Evolutionary conservation across 2,329 filamentous ascomycete species (phyloP).

Genomic region (Fusarium cicatricum): DNA sequence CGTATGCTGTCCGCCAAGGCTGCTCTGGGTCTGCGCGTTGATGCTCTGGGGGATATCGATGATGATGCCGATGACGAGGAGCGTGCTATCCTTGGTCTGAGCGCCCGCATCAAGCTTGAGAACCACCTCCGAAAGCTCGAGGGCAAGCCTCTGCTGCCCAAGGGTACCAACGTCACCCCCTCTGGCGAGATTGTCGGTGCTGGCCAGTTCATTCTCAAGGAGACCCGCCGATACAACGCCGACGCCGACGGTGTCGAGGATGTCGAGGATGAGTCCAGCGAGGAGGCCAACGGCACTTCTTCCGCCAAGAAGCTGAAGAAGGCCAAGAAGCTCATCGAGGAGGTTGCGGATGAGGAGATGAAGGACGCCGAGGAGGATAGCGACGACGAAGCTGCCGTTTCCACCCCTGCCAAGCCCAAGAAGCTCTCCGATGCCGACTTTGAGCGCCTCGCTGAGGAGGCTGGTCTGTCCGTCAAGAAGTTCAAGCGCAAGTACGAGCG

Average conservation of each 20-base stretch:
- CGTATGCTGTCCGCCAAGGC: constrained; percentile 95
- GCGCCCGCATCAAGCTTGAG: constrained; percentile 76
- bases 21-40: constrained; percentile 90
- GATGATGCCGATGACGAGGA: constrained; percentile 87
- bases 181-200: constrained; percentile 70
- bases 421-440: constrained; percentile 65
- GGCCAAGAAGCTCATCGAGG: constrained; percentile 54
- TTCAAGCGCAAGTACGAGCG: constrained; percentile 82
- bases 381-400: constrained; percentile 44
- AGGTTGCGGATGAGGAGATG: constrained; percentile 55
- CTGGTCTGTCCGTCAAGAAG: constrained; percentile 76
- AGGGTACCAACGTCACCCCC: constrained; percentile 77
- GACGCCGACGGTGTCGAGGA: constrained; percentile 92
- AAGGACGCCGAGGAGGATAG: constrained; percentile 52
- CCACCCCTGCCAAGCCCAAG: constrained; percentile 48
- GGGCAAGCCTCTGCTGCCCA: constrained; percentile 85
- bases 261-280: constrained; percentile 84
- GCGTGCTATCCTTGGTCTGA: constrained; percentile 80
- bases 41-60: constrained; percentile 70
- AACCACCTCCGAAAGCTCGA: constrained; percentile 80
- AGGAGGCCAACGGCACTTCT: constrained; percentile 55
- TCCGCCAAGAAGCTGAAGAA: constrained; percentile 48
- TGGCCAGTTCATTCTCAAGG: constrained; percentile 90
- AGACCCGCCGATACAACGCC: constrained; percentile 91
- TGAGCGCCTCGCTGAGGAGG: constrained; percentile 68